Base-by-base conservation (phyloP, 148 eudicot genomes). In the Fagopyrum esculentum region DNA sequence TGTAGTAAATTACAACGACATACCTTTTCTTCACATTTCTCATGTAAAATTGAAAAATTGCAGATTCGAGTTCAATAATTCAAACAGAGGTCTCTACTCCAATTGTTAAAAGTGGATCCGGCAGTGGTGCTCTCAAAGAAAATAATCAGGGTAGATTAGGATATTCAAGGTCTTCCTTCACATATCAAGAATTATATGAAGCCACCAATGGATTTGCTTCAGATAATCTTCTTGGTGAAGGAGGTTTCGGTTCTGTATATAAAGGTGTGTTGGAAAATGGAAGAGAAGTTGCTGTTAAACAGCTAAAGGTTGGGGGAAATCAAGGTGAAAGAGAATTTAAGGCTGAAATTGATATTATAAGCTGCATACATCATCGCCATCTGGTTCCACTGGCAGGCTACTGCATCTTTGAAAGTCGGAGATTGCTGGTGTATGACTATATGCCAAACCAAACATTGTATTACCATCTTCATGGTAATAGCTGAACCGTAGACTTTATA, bases 371-470 rank as follows among this genome's bases (percentile, higher is more conserved):
- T 76, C 93, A 89, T 48, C 86, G 89, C 22, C 89, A 89, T 84
- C 76, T 89, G 83, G 93, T 89, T 79, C 86, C 93, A 73, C 85
- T 89, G 77, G 93, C 87, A 40, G 93, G 93, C 64, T 89, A 89
- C 75, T 89, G 93, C 86, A 87, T 86, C 77, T 82, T 45, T 46
- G 91, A 87, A 45, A 82, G 80, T 71, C 75, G 77, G 29, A 86
- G 91, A 83, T 79, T 89, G 73, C 91, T 89, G 79, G 91, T 89
- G 40, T 89, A 87, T 80, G 93, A 89, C 45, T 89, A 84, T 82
- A 86, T 89, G 75, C 85, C 93, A 30, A 89, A 89, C 76, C 72
- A 89, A 78, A 87, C 89, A 30, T 91, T 89, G 73, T 80, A 89
- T 78, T 86, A 76, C 79, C 93, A 89, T 81, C 93, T 89, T 78